phyloP scores from a whole-genome alignment of 768 basidiomycete species.

The Boletus rubropictus region DNA sequence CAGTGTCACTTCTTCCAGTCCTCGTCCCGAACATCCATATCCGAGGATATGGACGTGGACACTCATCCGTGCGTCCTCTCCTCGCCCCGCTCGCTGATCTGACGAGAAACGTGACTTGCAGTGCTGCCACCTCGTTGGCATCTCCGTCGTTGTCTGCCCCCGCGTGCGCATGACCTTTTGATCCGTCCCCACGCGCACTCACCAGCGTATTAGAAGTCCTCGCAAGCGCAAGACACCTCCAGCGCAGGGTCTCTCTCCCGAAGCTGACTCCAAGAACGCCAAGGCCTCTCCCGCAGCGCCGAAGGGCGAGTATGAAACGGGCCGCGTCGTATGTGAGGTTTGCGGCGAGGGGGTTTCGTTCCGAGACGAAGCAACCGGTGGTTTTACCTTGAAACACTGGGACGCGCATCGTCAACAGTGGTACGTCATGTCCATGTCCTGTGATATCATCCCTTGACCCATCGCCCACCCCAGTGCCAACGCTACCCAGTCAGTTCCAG shows the following conservation, averaged over 20 bases:
- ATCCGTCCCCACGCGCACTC: constrained; percentile 16
- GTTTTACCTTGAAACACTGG: constrained; percentile 67
- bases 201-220: constrained; percentile 24
- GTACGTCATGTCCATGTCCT: constrained; percentile 33
- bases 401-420: constrained; percentile 57
- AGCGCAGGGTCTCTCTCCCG: constrained; percentile 15
- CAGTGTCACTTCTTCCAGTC: constrained; percentile 2
- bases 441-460: constrained; percentile 3
- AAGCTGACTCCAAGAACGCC: constrained; percentile 9
- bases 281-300: constrained; percentile 16
- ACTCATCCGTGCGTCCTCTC: constrained; percentile 16
- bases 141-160: constrained; percentile 13
- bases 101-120: constrained; percentile 9
- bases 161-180: constrained; percentile 19
- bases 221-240: constrained; percentile 40
- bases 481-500: constrained; percentile 29
- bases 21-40: constrained; percentile 5
- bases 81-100: constrained; percentile 13
- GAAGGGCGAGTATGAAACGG: constrained; percentile 56
- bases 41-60: constrained; percentile 18
- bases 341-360: constrained; percentile 62
- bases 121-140: constrained; percentile 8
- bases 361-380: constrained; percentile 56
- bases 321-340: constrained; percentile 58
- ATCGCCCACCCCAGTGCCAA: constrained; percentile 21